Conservation (phyloP, 441 rosid species). For the Adansonia gregorii region DNA sequence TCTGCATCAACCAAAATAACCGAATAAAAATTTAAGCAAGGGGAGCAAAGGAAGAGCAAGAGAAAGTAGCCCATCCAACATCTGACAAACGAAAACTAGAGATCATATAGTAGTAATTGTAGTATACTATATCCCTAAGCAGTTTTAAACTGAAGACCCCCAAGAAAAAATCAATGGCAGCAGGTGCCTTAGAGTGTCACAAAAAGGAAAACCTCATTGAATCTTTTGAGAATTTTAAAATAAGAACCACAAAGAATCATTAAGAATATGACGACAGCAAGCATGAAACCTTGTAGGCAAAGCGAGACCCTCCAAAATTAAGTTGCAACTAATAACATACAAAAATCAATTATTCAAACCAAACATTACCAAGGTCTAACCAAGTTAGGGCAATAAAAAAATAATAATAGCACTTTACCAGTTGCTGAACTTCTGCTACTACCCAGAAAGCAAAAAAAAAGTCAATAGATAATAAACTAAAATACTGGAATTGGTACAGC, state of each 20-base stretch:
- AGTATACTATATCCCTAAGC: neutral
- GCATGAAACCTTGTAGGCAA: constrained; percentile 18
- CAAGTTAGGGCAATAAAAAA: constrained; percentile 28
- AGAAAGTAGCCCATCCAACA: neutral
- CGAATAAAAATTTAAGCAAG: constrained; percentile 25
- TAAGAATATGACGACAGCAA: constrained; percentile 22
- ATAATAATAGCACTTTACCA: constrained; percentile 34
- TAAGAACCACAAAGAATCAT: neutral
- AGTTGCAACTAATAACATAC: constrained; percentile 27
- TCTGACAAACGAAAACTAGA: neutral
- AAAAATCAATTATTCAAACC: constrained; percentile 25
- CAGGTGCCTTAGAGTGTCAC: no score
- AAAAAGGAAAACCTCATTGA: neutral
- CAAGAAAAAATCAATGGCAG: neutral
- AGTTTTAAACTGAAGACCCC: neutral
- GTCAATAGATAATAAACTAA: constrained; percentile 17
- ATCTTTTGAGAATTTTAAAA: constrained; percentile 10
- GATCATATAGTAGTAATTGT: neutral
- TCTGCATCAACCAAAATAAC: constrained; percentile 36
- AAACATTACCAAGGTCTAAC: constrained; percentile 24
- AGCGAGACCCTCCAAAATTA: constrained; percentile 20
- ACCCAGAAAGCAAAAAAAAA: constrained; percentile 32
- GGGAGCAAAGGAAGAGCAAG: neutral
- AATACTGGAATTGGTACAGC: constrained; percentile 22
- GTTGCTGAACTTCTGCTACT: constrained; percentile 30